Evolutionary conservation across 768 basidiomycete species (phyloP).

Genomic region (Pholiota molesta): DNA sequence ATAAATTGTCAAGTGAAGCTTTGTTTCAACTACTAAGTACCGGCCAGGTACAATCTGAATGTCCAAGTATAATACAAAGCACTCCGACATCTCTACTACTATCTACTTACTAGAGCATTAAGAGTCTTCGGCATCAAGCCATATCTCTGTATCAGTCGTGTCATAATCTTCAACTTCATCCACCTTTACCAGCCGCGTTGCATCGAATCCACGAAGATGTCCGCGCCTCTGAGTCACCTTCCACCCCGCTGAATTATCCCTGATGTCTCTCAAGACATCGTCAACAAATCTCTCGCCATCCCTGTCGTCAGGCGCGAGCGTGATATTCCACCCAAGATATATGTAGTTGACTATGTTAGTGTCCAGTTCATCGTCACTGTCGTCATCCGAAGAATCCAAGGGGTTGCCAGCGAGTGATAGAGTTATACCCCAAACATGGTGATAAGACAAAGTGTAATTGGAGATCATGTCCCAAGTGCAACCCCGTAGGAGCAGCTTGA

Average conservation of each 20-base stretch:
- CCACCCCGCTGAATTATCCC: slow-evolving; percentile 36
- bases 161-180: slow-evolving; percentile 24
- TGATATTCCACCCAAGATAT: slow-evolving; percentile 73
- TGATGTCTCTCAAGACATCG: slow-evolving; percentile 39
- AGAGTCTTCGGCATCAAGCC: not conserved
- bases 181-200: slow-evolving; percentile 31
- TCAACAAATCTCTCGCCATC: slow-evolving; percentile 49
- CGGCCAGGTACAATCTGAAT: too few species aligned
- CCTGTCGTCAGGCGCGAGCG: slow-evolving; percentile 46
- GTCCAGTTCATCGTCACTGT: slow-evolving; percentile 30
- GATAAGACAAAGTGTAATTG: not conserved
- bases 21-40: too few species aligned
- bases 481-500: not conserved
- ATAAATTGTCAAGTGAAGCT: too few species aligned
- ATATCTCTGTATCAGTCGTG: not conserved
- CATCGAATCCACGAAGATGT: slow-evolving; percentile 33
- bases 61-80: too few species aligned
- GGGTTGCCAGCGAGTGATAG: not conserved
- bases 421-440: not conserved
- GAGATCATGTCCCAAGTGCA: not conserved
- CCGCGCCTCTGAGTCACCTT: slow-evolving; percentile 25
- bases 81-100: too few species aligned
- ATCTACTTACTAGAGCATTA: too few species aligned
- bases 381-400: slow-evolving; percentile 3
- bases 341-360: slow-evolving; percentile 41